A percentile compares a stretch with the other conserved stretches of the same genome.
Conservation (phyloP, 148 eudicot genomes). For the Silene latifolia region DNA sequence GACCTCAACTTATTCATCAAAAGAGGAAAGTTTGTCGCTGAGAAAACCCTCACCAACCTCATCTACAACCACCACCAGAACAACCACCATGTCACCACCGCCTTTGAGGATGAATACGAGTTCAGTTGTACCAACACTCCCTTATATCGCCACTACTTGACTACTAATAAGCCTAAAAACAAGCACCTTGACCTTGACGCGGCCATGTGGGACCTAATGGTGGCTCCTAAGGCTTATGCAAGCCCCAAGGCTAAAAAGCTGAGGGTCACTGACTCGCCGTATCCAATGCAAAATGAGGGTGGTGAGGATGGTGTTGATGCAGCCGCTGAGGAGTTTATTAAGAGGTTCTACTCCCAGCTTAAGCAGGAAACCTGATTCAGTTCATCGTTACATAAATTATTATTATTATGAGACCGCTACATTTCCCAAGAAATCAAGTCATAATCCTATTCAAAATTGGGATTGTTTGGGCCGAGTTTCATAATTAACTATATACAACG, state of each 20-base stretch:
- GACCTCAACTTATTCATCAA: constrained; percentile 39
- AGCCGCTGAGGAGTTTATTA: constrained; percentile 64
- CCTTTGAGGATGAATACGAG: constrained; percentile 42
- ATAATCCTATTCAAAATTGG: too few species aligned
- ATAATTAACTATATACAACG: too few species aligned
- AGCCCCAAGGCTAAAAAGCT: constrained; percentile 47
- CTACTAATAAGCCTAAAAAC: constrained; percentile 9
- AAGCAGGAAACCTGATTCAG: constrained; percentile 29
- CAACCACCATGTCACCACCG: not conserved
- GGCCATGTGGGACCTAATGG: constrained; percentile 41
- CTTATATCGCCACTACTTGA: constrained; percentile 23
- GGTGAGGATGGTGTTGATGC: constrained; percentile 51
- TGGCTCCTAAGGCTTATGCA: constrained; percentile 19
- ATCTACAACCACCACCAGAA: constrained; percentile 19
- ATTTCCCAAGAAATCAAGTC: too few species aligned
- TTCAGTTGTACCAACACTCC: constrained; percentile 82
- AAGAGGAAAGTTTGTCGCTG: constrained; percentile 20
- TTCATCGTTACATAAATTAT: not conserved
- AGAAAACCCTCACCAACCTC: constrained; percentile 24
- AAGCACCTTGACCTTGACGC: constrained; percentile 18
- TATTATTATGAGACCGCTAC: too few species aligned
- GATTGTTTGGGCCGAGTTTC: not conserved
- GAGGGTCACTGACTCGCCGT: constrained; percentile 71
- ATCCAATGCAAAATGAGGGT: constrained; percentile 39
- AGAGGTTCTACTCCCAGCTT: constrained; percentile 53